Percentiles rank a stretch among this genome's conserved stretches.
phyloP scores from a whole-genome alignment of 1,284 basidiomycete species.

The Apiotrichum gamsii region DNA sequence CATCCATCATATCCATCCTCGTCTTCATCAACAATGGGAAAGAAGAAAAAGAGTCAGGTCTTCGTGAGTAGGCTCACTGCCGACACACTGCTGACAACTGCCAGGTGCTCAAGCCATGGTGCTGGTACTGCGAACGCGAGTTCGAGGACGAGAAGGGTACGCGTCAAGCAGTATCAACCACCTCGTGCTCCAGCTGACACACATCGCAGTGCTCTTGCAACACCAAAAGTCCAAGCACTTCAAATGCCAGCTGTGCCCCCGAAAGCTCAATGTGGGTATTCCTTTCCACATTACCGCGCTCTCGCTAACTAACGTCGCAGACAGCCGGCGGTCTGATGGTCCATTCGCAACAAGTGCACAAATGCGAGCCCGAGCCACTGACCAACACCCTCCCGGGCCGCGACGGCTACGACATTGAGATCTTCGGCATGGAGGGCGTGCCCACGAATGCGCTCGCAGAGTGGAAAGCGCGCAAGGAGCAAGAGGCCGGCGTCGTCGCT shows the following conservation, averaged over 20 bases:
- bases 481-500: slow-evolving; percentile 71
- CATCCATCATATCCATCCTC: not conserved
- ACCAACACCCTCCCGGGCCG: slow-evolving; percentile 94
- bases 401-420: slow-evolving; percentile 97
- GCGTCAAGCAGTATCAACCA: not conserved
- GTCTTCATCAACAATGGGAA: slow-evolving; percentile 40
- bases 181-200: slow-evolving; percentile 14
- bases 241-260: slow-evolving; percentile 92
- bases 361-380: slow-evolving; percentile 94
- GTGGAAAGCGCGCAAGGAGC: slow-evolving; percentile 89
- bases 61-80: slow-evolving; percentile 32
- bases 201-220: slow-evolving; percentile 84
- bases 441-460: slow-evolving; percentile 88
- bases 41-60: slow-evolving; percentile 45
- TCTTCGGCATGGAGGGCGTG: slow-evolving; percentile 99
- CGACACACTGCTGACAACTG: slow-evolving; percentile 10
- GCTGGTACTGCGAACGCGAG: slow-evolving; percentile 98
- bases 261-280: slow-evolving; percentile 65
- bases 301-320: slow-evolving; percentile 21
- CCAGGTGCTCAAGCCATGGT: slow-evolving; percentile 84
- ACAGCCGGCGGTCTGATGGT: slow-evolving; percentile 95
- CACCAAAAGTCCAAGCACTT: slow-evolving; percentile 99
- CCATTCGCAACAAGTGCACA: slow-evolving; percentile 97
- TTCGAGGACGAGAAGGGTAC: slow-evolving; percentile 95
- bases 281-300: not conserved